Conservation (phyloP, 2,329 filamentous ascomycete genomes). For the Aspergillus puulaauensis region DNA sequence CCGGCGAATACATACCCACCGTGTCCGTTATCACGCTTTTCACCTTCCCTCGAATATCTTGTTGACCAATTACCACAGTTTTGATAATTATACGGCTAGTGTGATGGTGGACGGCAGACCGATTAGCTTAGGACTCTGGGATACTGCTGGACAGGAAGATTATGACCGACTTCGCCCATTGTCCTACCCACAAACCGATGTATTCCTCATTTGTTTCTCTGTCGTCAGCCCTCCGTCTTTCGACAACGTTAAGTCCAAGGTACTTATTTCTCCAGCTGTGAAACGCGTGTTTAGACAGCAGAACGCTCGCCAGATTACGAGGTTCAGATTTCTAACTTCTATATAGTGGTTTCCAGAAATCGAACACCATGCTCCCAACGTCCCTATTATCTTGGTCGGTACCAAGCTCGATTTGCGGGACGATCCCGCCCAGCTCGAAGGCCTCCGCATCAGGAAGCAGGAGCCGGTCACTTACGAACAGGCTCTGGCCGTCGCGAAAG, state of each 20-base stretch:
- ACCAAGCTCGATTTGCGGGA: constrained; percentile 96
- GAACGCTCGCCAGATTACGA: not conserved
- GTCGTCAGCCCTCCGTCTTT: constrained; percentile 97
- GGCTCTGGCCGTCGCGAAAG: constrained; percentile 82
- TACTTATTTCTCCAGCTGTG: constrained; percentile 45
- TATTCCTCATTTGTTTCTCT: constrained; percentile 97
- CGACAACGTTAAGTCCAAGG: constrained; percentile 98
- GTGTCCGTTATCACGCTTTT: constrained; percentile 52
- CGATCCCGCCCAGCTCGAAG: constrained; percentile 77
- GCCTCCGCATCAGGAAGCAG: constrained; percentile 88
- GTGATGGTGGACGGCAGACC: constrained; percentile 99
- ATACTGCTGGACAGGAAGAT: constrained; percentile 98
- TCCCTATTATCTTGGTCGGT: constrained; percentile 94
- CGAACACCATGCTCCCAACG: constrained; percentile 90
- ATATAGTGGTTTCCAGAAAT: constrained; percentile 94
- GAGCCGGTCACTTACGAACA: constrained; percentile 95
- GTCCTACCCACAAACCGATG: constrained; percentile 97
- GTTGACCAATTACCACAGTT: constrained; percentile 54
- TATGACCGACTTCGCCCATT: constrained; percentile 93
- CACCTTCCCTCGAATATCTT: constrained; percentile 18
- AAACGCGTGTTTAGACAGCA: not conserved
- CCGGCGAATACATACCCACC: constrained; percentile 99
- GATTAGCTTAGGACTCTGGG: constrained; percentile 94
- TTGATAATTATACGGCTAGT: constrained; percentile 98
- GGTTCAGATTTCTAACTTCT: constrained; percentile 9